Base-by-base conservation (phyloP, 495 filamentous ascomycete species). In the Aspergillus cavernicola region DNA sequence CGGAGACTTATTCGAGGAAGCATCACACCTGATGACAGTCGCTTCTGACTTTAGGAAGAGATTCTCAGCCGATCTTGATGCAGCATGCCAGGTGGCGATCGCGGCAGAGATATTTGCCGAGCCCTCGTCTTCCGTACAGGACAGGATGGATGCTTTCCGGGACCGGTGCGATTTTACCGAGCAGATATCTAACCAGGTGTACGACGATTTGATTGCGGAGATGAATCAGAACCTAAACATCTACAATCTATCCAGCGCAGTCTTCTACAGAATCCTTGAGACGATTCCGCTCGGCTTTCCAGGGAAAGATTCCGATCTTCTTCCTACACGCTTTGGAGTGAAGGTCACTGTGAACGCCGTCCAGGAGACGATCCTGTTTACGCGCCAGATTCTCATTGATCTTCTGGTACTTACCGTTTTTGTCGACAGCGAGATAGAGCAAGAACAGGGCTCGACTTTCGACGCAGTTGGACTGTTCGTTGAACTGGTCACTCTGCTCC, bases 331-430 rank as follows among this genome's bases (percentile, higher is more conserved):
- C 36, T 86, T 91, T 61, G 92, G 92, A 11, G 78, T 81, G 3
- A 86, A 81, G 53, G 71, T 89, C 5, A 72, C 91, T 9, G 77
- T 95, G 8, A 84, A 80, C 24, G 85, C 86, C 18, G 83, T 87
- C 3, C 86, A 92, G 58, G 93, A 97, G 62, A 84, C 84, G 11
- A 80, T 90, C 20, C 64, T 86, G 6, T 82, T 86, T 52, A 81
- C 80, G 56, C 78, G 80, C 29, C 69, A 67, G 38, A 74, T 92
- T 13, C 81, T 95, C 13, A 83, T 89, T 40, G 86, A 89, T 64
- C 79, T 97, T n/a, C 65, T 96, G 2, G 74, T 91, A n/a, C 72
- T 97, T 4, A 77, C 93, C 10, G 77, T 91, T 15, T 88, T 96
- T 57, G 81, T 97, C 66, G 86, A 89, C 61, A 81, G 81, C 37